A percentile compares a stretch with the other conserved stretches of the same genome.
Evolutionary conservation across 2,329 filamentous ascomycete species (phyloP).

Genomic region (Aspergillus fumigatus): DNA sequence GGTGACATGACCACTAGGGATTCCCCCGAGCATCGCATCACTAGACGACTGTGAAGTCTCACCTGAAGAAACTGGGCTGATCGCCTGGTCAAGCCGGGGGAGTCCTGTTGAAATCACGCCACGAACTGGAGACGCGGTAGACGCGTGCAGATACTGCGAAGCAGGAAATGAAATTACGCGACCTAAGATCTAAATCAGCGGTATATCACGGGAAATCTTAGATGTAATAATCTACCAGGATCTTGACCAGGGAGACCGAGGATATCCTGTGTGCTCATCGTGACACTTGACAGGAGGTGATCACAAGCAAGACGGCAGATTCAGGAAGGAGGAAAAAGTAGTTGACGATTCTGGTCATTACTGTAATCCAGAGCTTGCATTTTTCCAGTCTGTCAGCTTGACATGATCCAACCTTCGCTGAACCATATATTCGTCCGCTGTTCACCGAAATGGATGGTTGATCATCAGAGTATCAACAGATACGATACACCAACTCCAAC

Average conservation of each 20-base stretch:
- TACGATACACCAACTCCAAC: not conserved
- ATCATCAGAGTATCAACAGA: not conserved
- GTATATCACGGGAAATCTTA: not conserved
- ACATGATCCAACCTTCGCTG: not conserved
- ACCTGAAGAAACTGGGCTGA: constrained; percentile 13
- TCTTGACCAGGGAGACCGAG: constrained; percentile 29
- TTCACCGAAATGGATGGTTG: not conserved
- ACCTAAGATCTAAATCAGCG: constrained; percentile 15
- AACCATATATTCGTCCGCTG: not conserved
- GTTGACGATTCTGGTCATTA: not conserved
- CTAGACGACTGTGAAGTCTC: constrained; percentile 7
- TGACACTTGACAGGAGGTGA: not conserved
- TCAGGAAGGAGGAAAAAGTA: not conserved
- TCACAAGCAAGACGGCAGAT: not conserved
- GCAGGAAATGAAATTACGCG: constrained; percentile 33
- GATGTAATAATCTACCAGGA: constrained; percentile 20
- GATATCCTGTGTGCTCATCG: constrained; percentile 26
- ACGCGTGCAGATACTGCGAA: constrained; percentile 33
- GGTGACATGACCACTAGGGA: constrained; percentile 71
- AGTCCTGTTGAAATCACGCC: constrained; percentile 42
- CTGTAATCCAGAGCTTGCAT: not conserved
- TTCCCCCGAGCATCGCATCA: constrained; percentile 46
- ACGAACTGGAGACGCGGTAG: constrained; percentile 12
- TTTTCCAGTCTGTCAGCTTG: not conserved
- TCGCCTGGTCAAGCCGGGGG: constrained; percentile 42